Conservation (phyloP, 2,329 filamentous ascomycete genomes). For the Trichoderma atrobrunneum region DNA sequence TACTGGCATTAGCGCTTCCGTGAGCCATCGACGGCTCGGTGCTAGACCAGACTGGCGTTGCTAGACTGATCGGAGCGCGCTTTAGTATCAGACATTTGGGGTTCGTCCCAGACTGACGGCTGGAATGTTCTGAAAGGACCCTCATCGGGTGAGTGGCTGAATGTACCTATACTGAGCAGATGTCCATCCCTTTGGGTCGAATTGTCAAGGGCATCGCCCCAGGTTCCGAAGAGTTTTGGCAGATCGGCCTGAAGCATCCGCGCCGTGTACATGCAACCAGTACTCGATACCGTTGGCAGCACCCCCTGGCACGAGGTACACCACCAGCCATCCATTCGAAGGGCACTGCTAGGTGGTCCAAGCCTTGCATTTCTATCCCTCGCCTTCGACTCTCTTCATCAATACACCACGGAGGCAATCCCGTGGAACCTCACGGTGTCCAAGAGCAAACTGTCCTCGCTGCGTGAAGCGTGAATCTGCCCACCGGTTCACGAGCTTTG, state of each 20-base stretch:
- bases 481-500: slow-evolving; percentile 2
- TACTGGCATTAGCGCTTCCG: slow-evolving; percentile 15
- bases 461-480: not conserved
- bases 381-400: not conserved
- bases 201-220: not conserved
- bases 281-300: not conserved
- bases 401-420: not conserved
- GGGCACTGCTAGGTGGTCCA: not conserved
- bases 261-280: not conserved
- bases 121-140: slow-evolving; percentile 1
- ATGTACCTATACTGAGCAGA: not conserved
- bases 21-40: not conserved
- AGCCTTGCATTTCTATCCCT: not conserved
- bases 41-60: slow-evolving; percentile 2
- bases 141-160: not conserved
- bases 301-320: not conserved
- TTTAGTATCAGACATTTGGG: slow-evolving; percentile 6
- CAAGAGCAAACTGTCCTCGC: not conserved
- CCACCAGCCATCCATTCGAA: slow-evolving; percentile 5
- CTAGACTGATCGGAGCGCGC: not conserved
- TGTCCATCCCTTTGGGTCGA: not conserved
- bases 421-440: not conserved
- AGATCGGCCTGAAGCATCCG: not conserved
- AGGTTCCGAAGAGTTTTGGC: not conserved
- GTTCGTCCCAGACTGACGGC: not conserved